Percentiles rank a stretch among this genome's conserved stretches.
Conservation (phyloP, 768 basidiomycete genomes). For the Auricularia cornea region DNA sequence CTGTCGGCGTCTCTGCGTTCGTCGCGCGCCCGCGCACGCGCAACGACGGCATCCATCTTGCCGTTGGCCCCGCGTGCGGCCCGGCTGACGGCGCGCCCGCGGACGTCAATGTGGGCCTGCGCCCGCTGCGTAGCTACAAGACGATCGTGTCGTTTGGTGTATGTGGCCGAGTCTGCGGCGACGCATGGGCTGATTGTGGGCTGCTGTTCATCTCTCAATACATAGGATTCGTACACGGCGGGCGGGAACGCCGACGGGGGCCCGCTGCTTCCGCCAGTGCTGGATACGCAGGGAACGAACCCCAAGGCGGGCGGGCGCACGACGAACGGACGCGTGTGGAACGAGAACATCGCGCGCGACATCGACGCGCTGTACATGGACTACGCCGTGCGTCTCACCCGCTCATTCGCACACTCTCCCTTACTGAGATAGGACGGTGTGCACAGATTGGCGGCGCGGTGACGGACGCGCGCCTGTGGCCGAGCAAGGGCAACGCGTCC, state of each 20-base stretch:
- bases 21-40: no score
- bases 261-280: constrained; percentile 32
- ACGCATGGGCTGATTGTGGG: constrained; percentile 31
- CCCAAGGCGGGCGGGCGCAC: constrained; percentile 42
- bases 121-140: constrained; percentile 23
- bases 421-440: not conserved
- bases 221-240: constrained; percentile 31
- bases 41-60: constrained; percentile 25
- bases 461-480: constrained; percentile 42
- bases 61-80: constrained; percentile 40
- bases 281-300: constrained; percentile 33
- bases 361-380: constrained; percentile 36
- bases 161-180: constrained; percentile 14
- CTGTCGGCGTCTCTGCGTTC: no score
- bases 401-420: not conserved
- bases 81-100: constrained; percentile 26
- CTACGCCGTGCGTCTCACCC: constrained; percentile 39
- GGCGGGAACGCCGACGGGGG: constrained; percentile 43
- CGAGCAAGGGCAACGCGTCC: constrained; percentile 36
- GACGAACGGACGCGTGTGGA: constrained; percentile 45
- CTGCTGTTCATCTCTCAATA: not conserved
- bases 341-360: constrained; percentile 35
- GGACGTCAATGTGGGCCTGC: constrained; percentile 43
- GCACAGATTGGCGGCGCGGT: constrained; percentile 31
- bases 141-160: constrained; percentile 50